Conservation (phyloP, 805 yeast species). For the Ogataea haglerorum region DNA sequence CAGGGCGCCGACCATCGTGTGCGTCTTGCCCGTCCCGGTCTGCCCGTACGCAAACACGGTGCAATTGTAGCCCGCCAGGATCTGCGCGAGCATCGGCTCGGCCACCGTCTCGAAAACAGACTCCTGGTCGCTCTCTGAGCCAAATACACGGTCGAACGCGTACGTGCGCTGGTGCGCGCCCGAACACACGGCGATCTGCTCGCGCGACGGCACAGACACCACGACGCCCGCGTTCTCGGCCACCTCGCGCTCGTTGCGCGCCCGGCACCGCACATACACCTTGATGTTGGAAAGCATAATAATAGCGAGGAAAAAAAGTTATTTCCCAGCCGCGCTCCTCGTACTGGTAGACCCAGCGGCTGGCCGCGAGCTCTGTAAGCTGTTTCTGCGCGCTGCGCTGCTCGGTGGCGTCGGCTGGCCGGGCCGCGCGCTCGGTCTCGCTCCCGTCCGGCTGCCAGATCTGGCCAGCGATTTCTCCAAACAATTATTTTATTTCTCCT, state of each 20-base stretch:
- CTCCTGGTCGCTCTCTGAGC: slow-evolving; percentile 74
- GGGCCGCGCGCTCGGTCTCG: too few species aligned
- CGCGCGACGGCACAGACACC: slow-evolving; percentile 47
- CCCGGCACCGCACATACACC: slow-evolving; percentile 64
- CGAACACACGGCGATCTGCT: slow-evolving; percentile 47
- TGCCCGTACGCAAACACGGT: slow-evolving; percentile 76
- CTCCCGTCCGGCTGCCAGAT: too few species aligned
- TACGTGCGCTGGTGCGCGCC: slow-evolving; percentile 51
- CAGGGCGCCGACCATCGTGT: slow-evolving; percentile 72
- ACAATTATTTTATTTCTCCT: too few species aligned
- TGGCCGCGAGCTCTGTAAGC: too few species aligned
- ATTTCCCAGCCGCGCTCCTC: not conserved
- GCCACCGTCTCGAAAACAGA: slow-evolving; percentile 67
- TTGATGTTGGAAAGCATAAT: slow-evolving; percentile 40
- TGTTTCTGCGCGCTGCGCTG: too few species aligned
- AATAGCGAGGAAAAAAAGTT: slow-evolving; percentile 2
- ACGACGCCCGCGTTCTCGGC: slow-evolving; percentile 57
- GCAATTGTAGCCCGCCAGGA: slow-evolving; percentile 73
- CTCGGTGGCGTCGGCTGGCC: too few species aligned
- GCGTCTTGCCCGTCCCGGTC: slow-evolving; percentile 89
- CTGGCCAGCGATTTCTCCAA: too few species aligned
- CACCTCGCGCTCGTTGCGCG: slow-evolving; percentile 56
- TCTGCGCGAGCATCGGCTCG: slow-evolving; percentile 58
- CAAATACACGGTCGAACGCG: slow-evolving; percentile 76
- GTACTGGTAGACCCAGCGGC: too few species aligned